A percentile compares a stretch with the other conserved stretches of the same genome.
These are phyloP conservation scores for Mucor circinelloides DNA, from an alignment of 371 early-diverging fungal species.

Conservation along the genomic window DNA sequence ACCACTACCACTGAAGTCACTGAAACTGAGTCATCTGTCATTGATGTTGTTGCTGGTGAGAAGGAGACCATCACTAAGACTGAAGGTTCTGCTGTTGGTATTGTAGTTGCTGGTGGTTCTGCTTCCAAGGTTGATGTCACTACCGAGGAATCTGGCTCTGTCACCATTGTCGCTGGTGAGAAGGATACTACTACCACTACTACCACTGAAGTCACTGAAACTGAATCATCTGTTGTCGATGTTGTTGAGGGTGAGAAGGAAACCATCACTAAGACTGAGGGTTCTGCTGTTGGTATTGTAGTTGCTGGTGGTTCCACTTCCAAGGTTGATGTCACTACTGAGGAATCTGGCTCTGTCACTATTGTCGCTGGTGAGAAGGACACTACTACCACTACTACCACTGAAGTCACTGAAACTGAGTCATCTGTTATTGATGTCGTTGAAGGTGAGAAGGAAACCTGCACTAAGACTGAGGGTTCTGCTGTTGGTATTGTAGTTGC, in stretches of 20 bases:
- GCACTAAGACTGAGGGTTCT: neutral
- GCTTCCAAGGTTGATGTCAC: too few relatives aligned
- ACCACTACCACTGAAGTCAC: too few relatives aligned
- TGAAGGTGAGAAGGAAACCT: neutral
- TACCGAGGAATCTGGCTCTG: too few relatives aligned
- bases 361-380: neutral
- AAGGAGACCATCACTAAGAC: neutral
- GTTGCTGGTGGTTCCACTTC: neutral
- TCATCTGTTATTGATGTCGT: neutral
- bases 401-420: neutral
- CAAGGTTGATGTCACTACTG: neutral
- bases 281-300: neutral
- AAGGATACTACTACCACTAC: too few relatives aligned
- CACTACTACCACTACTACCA: neutral
- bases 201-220: too few relatives aligned
- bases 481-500: neutral
- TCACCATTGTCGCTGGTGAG: too few relatives aligned
- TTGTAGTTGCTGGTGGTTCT: too few relatives aligned
- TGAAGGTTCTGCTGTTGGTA: neutral
- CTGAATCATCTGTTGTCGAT: too few relatives aligned
- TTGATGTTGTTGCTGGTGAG: too few relatives aligned
- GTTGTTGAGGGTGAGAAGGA: too few relatives aligned
- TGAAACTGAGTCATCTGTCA: too few relatives aligned
- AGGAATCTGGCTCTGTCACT: neutral
- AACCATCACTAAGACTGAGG: too few relatives aligned